Conservation (phyloP, 163 green algal species). For the Coccomyxa subellipsoidea region DNA sequence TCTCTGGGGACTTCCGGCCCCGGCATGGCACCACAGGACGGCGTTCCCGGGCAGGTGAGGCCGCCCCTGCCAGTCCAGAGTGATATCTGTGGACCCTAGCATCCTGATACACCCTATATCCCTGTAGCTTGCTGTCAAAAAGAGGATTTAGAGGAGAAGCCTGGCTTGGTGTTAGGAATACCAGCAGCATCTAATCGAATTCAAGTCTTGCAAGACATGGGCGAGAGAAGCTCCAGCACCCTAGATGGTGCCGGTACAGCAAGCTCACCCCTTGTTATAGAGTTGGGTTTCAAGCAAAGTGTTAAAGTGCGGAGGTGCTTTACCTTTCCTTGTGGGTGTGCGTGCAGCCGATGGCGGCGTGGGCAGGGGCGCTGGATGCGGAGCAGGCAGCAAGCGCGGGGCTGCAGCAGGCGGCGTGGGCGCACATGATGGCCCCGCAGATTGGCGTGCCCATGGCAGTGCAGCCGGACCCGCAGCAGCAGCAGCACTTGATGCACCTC, state of each 20-base stretch:
- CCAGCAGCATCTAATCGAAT: too few relatives aligned
- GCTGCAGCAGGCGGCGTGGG: neutral
- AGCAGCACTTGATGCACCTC: neutral
- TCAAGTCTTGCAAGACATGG: too few relatives aligned
- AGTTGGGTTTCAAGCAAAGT: neutral
- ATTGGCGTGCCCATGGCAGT: neutral
- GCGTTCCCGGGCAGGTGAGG: neutral
- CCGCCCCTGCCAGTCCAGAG: neutral
- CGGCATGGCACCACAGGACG: neutral
- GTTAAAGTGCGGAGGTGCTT: neutral
- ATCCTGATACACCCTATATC: neutral
- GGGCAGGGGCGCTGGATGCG: neutral
- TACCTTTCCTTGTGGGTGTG: neutral
- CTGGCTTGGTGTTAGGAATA: too few relatives aligned
- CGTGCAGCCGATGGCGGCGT: neutral
- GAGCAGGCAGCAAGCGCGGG: neutral
- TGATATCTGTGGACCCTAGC: neutral
- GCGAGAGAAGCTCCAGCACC: too few relatives aligned
- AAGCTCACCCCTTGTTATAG: too few relatives aligned
- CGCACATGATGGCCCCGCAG: neutral
- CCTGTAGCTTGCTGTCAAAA: neutral
- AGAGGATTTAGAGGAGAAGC: too few relatives aligned
- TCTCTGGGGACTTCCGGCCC: neutral
- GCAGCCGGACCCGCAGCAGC: neutral
- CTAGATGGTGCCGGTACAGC: too few relatives aligned